Evolutionary conservation across 2,329 filamentous ascomycete genomes (phyloP).

Genomic region (Hymenoscyphus fraxineus): DNA sequence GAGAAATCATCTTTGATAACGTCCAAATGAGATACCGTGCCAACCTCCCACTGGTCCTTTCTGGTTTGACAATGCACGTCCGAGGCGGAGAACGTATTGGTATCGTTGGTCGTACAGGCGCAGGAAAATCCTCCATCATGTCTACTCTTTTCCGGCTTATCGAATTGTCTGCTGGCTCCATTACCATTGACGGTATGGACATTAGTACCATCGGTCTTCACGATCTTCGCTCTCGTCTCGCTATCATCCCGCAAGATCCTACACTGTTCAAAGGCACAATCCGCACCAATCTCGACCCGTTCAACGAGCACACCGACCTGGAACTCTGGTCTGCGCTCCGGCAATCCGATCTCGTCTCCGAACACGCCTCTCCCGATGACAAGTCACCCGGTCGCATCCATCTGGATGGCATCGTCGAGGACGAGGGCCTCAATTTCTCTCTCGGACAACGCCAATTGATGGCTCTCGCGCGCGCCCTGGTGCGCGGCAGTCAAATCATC

Average conservation of each 20-base stretch:
- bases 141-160: conserved; percentile 74
- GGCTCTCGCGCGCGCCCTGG: conserved; percentile 86
- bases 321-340: conserved; percentile 75
- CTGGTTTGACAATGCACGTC: conserved; percentile 68
- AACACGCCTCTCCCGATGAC: conserved; percentile 38
- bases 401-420: conserved; percentile 81
- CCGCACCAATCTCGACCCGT: conserved; percentile 75
- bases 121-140: conserved; percentile 82
- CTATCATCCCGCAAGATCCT: conserved; percentile 82
- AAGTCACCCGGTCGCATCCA: conserved; percentile 60
- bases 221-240: conserved; percentile 70
- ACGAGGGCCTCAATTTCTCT: conserved; percentile 94
- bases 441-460: conserved; percentile 93
- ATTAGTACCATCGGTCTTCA: conserved; percentile 72
- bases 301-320: conserved; percentile 72
- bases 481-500: conserved; percentile 84
- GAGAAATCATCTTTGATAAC: conserved; percentile 72
- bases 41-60: conserved; percentile 68
- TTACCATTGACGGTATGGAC: conserved; percentile 62
- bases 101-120: conserved; percentile 76
- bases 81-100: conserved; percentile 74
- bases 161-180: conserved; percentile 59
- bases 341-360: conserved; percentile 67
- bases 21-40: conserved; percentile 76
- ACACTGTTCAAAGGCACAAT: conserved; percentile 80